A percentile compares a stretch with the other conserved stretches of the same genome.
Evolutionary conservation across 179 eudicot species (phyloP).

Genomic region (Beta macrorhiza): DNA sequence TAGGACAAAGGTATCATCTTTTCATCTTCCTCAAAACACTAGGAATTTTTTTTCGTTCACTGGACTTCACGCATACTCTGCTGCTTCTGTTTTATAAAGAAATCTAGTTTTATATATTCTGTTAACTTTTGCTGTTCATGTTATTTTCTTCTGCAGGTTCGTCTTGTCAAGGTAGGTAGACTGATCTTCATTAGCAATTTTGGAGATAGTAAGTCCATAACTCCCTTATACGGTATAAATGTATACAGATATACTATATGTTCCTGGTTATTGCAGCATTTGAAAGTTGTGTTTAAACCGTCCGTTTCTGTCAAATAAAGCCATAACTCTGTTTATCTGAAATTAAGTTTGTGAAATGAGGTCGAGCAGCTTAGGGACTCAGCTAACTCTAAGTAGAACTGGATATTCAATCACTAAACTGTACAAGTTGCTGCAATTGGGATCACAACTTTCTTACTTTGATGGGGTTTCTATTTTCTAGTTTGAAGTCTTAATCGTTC

Average conservation of each 20-base stretch:
- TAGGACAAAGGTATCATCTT: conserved; percentile 80
- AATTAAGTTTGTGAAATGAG: conserved; percentile 5
- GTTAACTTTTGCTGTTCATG: conserved; percentile 6
- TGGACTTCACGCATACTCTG: not conserved
- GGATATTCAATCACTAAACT: not conserved
- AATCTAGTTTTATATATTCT: not conserved
- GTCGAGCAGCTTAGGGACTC: not conserved
- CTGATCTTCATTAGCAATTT: conserved; percentile 30
- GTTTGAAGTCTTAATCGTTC: too few species aligned
- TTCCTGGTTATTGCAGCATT: not conserved
- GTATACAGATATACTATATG: not conserved
- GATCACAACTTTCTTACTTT: too few species aligned
- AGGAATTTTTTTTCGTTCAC: not conserved
- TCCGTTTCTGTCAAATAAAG: not conserved
- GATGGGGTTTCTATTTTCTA: too few species aligned
- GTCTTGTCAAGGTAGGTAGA: conserved; percentile 89
- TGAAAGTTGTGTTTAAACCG: not conserved
- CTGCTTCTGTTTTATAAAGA: not conserved
- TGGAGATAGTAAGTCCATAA: conserved; percentile 38
- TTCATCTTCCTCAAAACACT: conserved; percentile 3
- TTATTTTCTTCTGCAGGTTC: conserved; percentile 71
- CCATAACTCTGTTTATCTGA: not conserved
- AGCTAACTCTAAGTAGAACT: not conserved
- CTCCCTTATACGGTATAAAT: conserved; percentile 18
- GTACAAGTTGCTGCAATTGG: not conserved